These are phyloP conservation scores for Fusarium scirpi DNA, from an alignment of 2,329 filamentous ascomycete species.

Conservation along the genomic window DNA sequence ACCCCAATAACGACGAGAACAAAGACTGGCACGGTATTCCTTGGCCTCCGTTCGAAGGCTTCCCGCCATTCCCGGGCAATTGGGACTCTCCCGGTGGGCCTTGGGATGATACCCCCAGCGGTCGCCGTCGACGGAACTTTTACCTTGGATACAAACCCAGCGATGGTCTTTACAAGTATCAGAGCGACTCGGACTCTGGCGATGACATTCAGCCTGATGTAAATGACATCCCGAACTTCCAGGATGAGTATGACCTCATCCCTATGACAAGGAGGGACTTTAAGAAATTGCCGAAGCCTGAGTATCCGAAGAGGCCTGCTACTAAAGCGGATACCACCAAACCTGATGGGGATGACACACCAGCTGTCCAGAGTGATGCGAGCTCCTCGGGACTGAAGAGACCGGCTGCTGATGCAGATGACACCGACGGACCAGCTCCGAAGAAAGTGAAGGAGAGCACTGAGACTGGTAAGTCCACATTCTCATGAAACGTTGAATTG, in stretches of 20 bases:
- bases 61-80: constrained; percentile 36
- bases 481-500: fast-evolving
- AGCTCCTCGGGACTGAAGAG: constrained; percentile 1
- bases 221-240: constrained; percentile 30
- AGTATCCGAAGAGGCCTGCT: background rate
- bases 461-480: constrained; percentile 3
- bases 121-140: background rate
- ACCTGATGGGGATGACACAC: constrained; percentile 35
- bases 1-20: constrained; percentile 51
- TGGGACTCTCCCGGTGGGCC: constrained; percentile 37
- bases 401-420: background rate
- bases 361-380: constrained; percentile 14
- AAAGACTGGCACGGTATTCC: constrained; percentile 42
- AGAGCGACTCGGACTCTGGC: constrained; percentile 36
- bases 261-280: no score
- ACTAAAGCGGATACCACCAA: constrained; percentile 19
- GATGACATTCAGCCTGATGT: constrained; percentile 38
- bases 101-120: background rate
- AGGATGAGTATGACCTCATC: background rate
- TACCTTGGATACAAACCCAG: constrained; percentile 6
- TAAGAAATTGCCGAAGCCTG: background rate
- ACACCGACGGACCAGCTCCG: constrained; percentile 10
- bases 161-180: constrained; percentile 39
- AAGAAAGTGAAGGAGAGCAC: constrained; percentile 36
- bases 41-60: constrained; percentile 46